These are phyloP conservation scores for Quillaja saponaria DNA, from an alignment of 306 rosid genomes.

Conservation along the genomic window DNA sequence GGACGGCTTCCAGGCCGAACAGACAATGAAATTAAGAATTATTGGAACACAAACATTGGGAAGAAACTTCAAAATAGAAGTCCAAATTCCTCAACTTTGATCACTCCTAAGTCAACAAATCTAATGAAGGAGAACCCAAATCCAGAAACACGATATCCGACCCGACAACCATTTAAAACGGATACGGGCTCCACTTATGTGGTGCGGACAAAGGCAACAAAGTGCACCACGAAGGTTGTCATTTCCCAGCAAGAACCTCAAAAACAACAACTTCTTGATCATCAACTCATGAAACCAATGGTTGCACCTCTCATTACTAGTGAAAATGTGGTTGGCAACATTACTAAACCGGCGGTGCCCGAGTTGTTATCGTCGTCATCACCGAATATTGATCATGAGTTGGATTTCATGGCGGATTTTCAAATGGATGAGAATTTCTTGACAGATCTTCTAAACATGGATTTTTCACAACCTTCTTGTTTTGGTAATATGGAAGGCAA, in stretches of 20 bases:
- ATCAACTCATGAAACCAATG: slow-evolving; percentile 4
- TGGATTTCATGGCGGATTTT: slow-evolving; percentile 45
- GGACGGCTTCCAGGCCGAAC: slow-evolving; percentile 87
- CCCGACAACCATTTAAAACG: neutral
- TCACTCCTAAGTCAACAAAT: slow-evolving; percentile 4
- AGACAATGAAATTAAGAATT: slow-evolving; percentile 82
- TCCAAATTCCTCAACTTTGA: slow-evolving; percentile 5
- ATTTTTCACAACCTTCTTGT: slow-evolving; percentile 33
- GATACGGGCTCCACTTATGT: slow-evolving; percentile 18
- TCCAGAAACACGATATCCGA: neutral
- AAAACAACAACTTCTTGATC: too few species aligned
- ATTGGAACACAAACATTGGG: slow-evolving; percentile 70
- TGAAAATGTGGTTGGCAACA: neutral
- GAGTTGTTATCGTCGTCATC: slow-evolving; percentile 14
- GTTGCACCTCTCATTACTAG: neutral
- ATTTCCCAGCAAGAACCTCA: slow-evolving; percentile 5
- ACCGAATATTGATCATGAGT: neutral
- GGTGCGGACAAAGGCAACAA: slow-evolving; percentile 55
- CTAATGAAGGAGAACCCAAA: neutral
- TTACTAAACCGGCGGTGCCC: slow-evolving; percentile 1
- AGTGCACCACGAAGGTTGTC: slow-evolving; percentile 51
- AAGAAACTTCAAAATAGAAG: slow-evolving; percentile 43
- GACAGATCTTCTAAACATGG: slow-evolving; percentile 46
- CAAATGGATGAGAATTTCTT: slow-evolving; percentile 44
- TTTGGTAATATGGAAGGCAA: slow-evolving; percentile 12